Base-by-base conservation (phyloP, 2,329 filamentous ascomycete species). In the Phoma herbarum region DNA sequence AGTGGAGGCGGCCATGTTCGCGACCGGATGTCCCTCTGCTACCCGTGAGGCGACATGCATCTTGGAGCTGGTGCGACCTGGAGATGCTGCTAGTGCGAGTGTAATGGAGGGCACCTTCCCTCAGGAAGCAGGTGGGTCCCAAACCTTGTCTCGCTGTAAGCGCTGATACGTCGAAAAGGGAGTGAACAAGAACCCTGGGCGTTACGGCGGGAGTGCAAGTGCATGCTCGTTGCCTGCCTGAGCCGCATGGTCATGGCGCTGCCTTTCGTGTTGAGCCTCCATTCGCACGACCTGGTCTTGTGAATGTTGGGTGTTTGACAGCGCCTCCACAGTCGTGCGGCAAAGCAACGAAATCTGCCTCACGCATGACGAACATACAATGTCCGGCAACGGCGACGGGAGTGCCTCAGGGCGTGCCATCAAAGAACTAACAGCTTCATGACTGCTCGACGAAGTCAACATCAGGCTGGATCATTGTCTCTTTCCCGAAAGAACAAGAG, bases 231-330 rank as follows among this genome's bases (percentile, higher is more conserved):
- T 49, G 58, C 46, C 49, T 54, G 55, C 49, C 60, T 67, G 71
- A 76, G 70, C 73, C 73, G 73, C 72, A 74, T 68, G 52, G 59
- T 53, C 61, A 64, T 65, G 62, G 64, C 57, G 48, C 52, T 60
- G 47, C 42, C 57, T 62, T 58, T 68, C 63, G 72, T 71, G 70
- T 65, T 70, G 63, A 69, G 64, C 58, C 67, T 71, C 66, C 37
- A 74, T 75, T 71, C 65, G 74, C 60, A 61, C 65, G 55, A 44
- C 39, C 22, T 33, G 18, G 33, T 46, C 58, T 57, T 59, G 51
- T 42, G 39, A 18, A 37, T 61, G 67, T 66, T 68, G 63, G 60
- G 41, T 44, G 43, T 56, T 59, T 23, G 22, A 54, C 65, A 64
- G 57, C 33, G 64, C 65, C 66, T 68, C 63, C 66, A 67, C 49